Evolutionary conservation across 2,329 filamentous ascomycete genomes (phyloP).

Genomic region (Aspergillus sp.): DNA sequence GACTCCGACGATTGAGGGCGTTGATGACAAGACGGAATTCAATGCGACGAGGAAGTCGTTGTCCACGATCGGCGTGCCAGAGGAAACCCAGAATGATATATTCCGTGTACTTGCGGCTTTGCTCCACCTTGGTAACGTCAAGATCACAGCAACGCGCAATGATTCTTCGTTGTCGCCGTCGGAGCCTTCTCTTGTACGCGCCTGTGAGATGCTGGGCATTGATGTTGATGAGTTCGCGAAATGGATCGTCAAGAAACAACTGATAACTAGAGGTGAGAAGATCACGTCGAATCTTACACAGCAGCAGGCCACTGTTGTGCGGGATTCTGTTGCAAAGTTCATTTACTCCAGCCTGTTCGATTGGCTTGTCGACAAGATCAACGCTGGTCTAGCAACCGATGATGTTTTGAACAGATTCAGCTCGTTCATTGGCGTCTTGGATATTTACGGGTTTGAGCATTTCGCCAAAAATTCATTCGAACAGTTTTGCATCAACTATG

Average conservation of each 20-base stretch:
- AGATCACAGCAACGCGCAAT: slow-evolving; percentile 81
- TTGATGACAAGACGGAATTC: slow-evolving; percentile 93
- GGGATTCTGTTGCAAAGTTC: slow-evolving; percentile 96
- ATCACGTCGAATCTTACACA: slow-evolving; percentile 92
- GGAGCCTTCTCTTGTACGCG: slow-evolving; percentile 73
- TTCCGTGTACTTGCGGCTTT: slow-evolving; percentile 86
- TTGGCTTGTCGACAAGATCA: slow-evolving; percentile 98
- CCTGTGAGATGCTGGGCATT: slow-evolving; percentile 79
- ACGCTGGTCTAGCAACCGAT: slow-evolving; percentile 78
- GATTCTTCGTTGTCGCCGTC: slow-evolving; percentile 73
- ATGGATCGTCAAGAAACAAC: slow-evolving; percentile 98
- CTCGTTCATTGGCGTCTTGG: slow-evolving; percentile 93
- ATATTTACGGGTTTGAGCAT: slow-evolving; percentile 99
- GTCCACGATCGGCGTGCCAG: slow-evolving; percentile 73
- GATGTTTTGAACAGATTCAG: slow-evolving; percentile 71
- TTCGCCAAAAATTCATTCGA: slow-evolving; percentile 99
- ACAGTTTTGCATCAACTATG: slow-evolving; percentile 99
- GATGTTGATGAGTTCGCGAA: slow-evolving; percentile 79
- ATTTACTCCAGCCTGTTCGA: slow-evolving; percentile 98
- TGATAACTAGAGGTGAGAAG: slow-evolving; percentile 92
- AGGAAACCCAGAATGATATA: slow-evolving; percentile 67
- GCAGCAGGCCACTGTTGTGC: slow-evolving; percentile 85
- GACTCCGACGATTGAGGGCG: slow-evolving; percentile 80
- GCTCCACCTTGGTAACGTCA: slow-evolving; percentile 90
- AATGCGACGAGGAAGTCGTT: slow-evolving; percentile 78